A percentile compares a stretch with the other conserved stretches of the same genome.
These are phyloP conservation scores for Zymoseptoria brevis DNA, from an alignment of 2,329 filamentous ascomycete species.

Conservation along the genomic window DNA sequence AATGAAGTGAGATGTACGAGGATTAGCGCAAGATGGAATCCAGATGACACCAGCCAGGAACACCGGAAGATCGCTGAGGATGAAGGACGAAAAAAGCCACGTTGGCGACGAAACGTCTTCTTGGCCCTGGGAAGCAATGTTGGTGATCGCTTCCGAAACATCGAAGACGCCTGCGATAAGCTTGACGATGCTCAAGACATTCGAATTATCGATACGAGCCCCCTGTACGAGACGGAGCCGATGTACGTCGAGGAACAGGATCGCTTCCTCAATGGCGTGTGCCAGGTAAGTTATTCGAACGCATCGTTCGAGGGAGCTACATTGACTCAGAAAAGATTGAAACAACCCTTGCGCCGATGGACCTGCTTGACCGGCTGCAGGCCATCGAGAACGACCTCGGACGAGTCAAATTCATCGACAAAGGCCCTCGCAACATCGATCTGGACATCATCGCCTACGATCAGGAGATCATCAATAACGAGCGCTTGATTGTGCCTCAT, in stretches of 20 bases:
- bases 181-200: constrained; percentile 65
- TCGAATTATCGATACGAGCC: constrained; percentile 69
- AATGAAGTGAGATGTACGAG: neutral
- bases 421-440: constrained; percentile 90
- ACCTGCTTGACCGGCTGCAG: constrained; percentile 73
- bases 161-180: constrained; percentile 72
- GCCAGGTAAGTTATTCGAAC: constrained; percentile 57
- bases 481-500: constrained; percentile 78
- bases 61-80: neutral
- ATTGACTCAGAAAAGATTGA: constrained; percentile 53
- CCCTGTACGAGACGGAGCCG: constrained; percentile 85
- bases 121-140: constrained; percentile 90
- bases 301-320: neutral
- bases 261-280: constrained; percentile 84
- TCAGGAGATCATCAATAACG: constrained; percentile 54
- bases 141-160: constrained; percentile 74
- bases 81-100: constrained; percentile 26
- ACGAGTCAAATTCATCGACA: constrained; percentile 76
- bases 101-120: constrained; percentile 43
- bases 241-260: constrained; percentile 94
- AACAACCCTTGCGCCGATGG: constrained; percentile 66
- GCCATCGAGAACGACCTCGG: constrained; percentile 74
- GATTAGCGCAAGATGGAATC: neutral
- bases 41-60: neutral
- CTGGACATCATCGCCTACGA: constrained; percentile 85